Evolutionary conservation across 2,329 filamentous ascomycete species (phyloP).

Genomic region (Dactylellina cionopaga): DNA sequence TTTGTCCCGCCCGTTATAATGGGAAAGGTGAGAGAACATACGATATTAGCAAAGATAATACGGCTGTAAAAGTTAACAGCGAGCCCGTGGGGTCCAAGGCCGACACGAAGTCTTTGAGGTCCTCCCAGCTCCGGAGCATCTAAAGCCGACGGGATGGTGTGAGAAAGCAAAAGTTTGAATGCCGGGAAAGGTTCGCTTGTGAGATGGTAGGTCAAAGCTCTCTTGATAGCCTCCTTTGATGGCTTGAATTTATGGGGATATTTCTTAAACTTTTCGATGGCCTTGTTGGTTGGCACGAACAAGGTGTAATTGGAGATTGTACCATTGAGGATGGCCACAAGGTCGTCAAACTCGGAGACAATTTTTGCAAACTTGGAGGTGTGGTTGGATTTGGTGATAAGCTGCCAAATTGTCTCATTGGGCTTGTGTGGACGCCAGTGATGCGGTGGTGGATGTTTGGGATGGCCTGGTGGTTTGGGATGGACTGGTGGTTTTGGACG

Average conservation of each 20-base stretch:
- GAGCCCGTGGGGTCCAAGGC: conserved; percentile 71
- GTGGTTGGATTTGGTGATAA: conserved; percentile 78
- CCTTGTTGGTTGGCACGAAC: conserved; percentile 80
- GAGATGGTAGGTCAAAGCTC: conserved; percentile 79
- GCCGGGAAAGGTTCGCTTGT: conserved; percentile 73
- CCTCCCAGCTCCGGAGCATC: conserved; percentile 64
- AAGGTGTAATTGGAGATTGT: conserved; percentile 79
- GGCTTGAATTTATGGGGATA: conserved; percentile 68
- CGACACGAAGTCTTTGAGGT: conserved; percentile 76
- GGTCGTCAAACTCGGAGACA: conserved; percentile 76
- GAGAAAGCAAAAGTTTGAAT: conserved; percentile 71
- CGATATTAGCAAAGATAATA: conserved; percentile 75
- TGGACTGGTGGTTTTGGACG: conserved; percentile 11
- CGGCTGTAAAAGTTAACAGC: conserved; percentile 80
- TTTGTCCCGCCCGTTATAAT: neutral
- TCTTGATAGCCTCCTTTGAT: conserved; percentile 75
- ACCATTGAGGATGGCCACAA: conserved; percentile 78
- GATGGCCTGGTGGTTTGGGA: conserved; percentile 3
- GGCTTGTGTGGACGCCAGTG: conserved; percentile 56
- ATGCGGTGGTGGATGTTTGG: conserved; percentile 19
- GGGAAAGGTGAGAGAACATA: conserved; percentile 61
- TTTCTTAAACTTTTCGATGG: conserved; percentile 74
- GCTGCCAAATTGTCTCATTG: conserved; percentile 80
- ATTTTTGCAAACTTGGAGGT: conserved; percentile 80
- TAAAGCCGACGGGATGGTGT: conserved; percentile 78